These are phyloP conservation scores for Tricholoma furcatifolium DNA, from an alignment of 768 basidiomycete species.

Conservation along the genomic window DNA sequence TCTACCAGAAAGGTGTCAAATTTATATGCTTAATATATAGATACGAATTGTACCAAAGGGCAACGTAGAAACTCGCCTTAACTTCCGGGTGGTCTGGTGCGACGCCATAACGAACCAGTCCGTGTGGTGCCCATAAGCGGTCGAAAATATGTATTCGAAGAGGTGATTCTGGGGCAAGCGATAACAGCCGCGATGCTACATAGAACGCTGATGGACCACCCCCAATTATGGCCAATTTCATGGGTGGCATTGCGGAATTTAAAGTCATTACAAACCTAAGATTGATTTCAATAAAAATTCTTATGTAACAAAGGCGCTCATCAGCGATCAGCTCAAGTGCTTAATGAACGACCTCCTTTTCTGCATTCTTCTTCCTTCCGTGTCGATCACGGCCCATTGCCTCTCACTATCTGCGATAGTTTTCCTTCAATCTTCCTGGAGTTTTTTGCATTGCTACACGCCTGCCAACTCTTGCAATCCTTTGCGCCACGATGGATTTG, in stretches of 20 bases:
- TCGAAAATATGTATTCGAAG: constrained; percentile 85
- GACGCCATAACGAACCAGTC: constrained; percentile 93
- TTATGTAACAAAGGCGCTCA: not conserved
- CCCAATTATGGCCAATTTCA: constrained; percentile 90
- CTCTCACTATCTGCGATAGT: constrained; percentile 12
- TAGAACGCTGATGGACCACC: constrained; percentile 97
- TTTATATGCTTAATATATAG: constrained; percentile 1
- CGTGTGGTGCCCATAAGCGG: constrained; percentile 91
- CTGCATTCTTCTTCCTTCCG: not conserved
- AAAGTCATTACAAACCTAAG: too few relatives aligned
- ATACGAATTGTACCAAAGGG: constrained; percentile 1
- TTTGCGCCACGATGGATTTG: constrained; percentile 39
- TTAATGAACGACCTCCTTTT: too few relatives aligned
- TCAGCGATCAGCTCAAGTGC: too few relatives aligned
- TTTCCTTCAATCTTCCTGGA: not conserved
- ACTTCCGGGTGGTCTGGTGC: constrained; percentile 99
- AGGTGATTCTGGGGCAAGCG: constrained; percentile 43
- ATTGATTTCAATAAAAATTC: too few relatives aligned
- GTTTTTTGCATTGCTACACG: too few relatives aligned
- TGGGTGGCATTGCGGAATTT: constrained; percentile 17
- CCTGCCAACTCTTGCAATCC: too few relatives aligned
- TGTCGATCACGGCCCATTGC: too few relatives aligned
- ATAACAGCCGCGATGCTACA: constrained; percentile 82
- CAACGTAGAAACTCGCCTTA: constrained; percentile 53
- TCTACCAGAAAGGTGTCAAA: constrained; percentile 45